Percentiles rank a stretch among this genome's conserved stretches.
These are phyloP conservation scores for Centella asiatica DNA, from an alignment of 129 eudicot species.

Conservation along the genomic window DNA sequence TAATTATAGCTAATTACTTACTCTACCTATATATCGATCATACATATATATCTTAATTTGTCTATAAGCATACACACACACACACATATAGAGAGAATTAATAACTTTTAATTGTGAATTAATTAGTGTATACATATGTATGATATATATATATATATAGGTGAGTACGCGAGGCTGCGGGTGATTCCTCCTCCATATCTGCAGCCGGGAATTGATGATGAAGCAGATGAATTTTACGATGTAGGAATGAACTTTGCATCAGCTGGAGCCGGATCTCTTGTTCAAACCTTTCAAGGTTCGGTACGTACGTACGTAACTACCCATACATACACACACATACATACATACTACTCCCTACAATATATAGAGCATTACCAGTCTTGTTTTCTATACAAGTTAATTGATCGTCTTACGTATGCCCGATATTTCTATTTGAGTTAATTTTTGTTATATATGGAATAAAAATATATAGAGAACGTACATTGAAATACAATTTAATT, in stretches of 20 bases:
- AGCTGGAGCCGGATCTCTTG: conserved; percentile 58
- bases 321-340: neutral
- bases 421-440: too few species aligned
- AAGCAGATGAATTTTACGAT: neutral
- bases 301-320: conserved; percentile 38
- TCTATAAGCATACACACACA: too few species aligned
- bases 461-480: too few species aligned
- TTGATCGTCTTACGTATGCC: neutral
- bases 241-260: conserved; percentile 74
- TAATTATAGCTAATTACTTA: neutral
- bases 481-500: too few species aligned
- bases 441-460: too few species aligned
- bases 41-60: too few species aligned
- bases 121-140: neutral
- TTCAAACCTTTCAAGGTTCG: conserved; percentile 46
- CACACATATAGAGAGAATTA: too few species aligned
- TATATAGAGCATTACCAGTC: neutral
- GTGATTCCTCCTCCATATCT: conserved; percentile 44
- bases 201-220: conserved; percentile 16
- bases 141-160: conserved; percentile 9
- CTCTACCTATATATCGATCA: neutral
- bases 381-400: neutral
- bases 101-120: too few species aligned
- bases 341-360: neutral
- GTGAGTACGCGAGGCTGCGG: conserved; percentile 47